phyloP scores from a whole-genome alignment of 129 eudicot species.

The Solidago caesia region DNA sequence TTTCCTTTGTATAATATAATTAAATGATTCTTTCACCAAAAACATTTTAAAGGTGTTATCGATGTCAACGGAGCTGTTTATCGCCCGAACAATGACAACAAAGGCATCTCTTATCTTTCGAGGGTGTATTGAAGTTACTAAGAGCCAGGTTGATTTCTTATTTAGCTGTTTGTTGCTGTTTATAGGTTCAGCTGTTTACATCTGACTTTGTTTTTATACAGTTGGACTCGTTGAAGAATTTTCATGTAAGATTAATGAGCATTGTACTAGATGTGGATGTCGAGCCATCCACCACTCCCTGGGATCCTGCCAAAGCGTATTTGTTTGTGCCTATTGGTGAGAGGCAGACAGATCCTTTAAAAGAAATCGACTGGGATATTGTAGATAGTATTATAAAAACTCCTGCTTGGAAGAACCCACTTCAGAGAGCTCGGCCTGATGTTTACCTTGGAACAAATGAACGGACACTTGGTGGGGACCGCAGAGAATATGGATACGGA shows the following conservation, averaged over 20 bases:
- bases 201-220: slow-evolving; percentile 33
- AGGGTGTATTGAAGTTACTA: slow-evolving; percentile 64
- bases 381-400: slow-evolving; percentile 51
- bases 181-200: neutral
- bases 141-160: slow-evolving; percentile 61
- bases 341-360: slow-evolving; percentile 34
- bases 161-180: neutral
- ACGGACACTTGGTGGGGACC: slow-evolving; percentile 90
- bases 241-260: slow-evolving; percentile 97
- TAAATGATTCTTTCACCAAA: slow-evolving; percentile 7
- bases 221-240: slow-evolving; percentile 81
- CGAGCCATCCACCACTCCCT: slow-evolving; percentile 95
- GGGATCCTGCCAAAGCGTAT: slow-evolving; percentile 97
- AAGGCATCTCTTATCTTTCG: slow-evolving; percentile 76
- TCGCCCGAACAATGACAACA: slow-evolving; percentile 84
- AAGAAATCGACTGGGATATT: slow-evolving; percentile 76
- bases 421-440: slow-evolving; percentile 97
- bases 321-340: slow-evolving; percentile 67
- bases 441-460: slow-evolving; percentile 96
- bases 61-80: slow-evolving; percentile 97
- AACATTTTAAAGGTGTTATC: slow-evolving; percentile 67
- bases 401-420: slow-evolving; percentile 90
- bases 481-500: slow-evolving; percentile 94
- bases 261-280: slow-evolving; percentile 98
- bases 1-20: neutral